These are phyloP conservation scores for Anthostomella pinea DNA, from an alignment of 2,329 filamentous ascomycete species.

Conservation along the genomic window DNA sequence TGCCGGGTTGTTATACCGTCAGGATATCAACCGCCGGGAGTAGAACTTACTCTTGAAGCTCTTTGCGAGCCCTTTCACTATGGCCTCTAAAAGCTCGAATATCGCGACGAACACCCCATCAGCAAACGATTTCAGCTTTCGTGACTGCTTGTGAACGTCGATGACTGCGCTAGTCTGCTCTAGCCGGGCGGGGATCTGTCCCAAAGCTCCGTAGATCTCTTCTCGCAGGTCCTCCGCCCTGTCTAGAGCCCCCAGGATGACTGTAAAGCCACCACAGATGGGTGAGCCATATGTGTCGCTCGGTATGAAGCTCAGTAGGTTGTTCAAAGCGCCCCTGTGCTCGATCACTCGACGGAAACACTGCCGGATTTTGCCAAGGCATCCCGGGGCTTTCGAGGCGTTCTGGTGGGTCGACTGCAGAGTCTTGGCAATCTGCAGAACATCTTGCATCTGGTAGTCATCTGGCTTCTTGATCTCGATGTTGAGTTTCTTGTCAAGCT, in stretches of 20 bases:
- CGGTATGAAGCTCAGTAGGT: conserved; percentile 14
- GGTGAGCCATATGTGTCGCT: conserved; percentile 14
- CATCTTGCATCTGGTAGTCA: conserved; percentile 15
- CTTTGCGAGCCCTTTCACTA: conserved; percentile 12
- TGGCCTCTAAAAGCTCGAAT: conserved; percentile 13
- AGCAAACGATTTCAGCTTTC: conserved; percentile 6
- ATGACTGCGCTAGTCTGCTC: conserved; percentile 7
- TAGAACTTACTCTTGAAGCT: conserved; percentile 10
- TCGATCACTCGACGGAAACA: conserved; percentile 10
- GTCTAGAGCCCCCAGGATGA: conserved; percentile 13
- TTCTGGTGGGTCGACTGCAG: conserved; percentile 12
- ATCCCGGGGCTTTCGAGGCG: conserved; percentile 9
- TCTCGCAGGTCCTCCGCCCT: conserved; percentile 11
- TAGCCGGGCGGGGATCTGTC: conserved; percentile 11
- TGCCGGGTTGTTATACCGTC: background rate
- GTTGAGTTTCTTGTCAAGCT: conserved; percentile 13
- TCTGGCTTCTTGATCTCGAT: conserved; percentile 12
- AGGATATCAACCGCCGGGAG: background rate
- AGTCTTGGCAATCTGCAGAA: conserved; percentile 11
- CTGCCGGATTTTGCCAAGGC: conserved; percentile 11
- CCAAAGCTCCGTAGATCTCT: conserved; percentile 12
- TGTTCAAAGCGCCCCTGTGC: conserved; percentile 12
- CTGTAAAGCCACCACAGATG: conserved; percentile 17
- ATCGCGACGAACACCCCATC: conserved; percentile 14
- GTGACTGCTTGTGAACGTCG: conserved; percentile 12